Base-by-base conservation (phyloP, 495 filamentous ascomycete species). In the Letharia columbiana region DNA sequence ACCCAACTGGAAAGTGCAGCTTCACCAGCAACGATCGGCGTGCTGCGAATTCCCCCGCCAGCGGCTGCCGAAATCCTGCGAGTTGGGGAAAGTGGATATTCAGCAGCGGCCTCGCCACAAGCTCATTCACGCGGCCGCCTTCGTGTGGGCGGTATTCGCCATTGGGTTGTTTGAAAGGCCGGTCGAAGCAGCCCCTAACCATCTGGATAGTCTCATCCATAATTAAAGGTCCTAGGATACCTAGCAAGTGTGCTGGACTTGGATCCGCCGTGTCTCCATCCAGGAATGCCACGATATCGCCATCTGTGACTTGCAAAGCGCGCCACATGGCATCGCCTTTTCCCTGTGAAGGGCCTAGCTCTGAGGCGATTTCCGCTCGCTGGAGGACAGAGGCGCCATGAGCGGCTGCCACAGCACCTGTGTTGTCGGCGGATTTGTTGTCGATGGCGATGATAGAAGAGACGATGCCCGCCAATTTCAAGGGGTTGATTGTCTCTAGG, bases 311-410 rank as follows among this genome's bases (percentile, higher is more conserved):
- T n/a, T 61, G 39, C 17, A 61, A 45, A 33, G 59, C 59, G 39
- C 59, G 59, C 59, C 59, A 61, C 42, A 61, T 42, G 5, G 59
- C 59, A 45, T 61, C 59, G 39, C 59, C 59, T 61, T 61, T 61
- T 28, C 59, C 59, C 39, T 44, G 59, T 1, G 59, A 61, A 42
- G 59, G 59, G 17, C 59, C 59, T 28, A 61, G 28, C 39, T 61
- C 59, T 1, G 59, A 45, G 42, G 59, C 59, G 10, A 61, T 61
- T 8, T 61, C 59, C n/a, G 39, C 42, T 42, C 59, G 59, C 59
- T 61, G 59, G 59, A 61, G n/a, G 20, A 61, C 59, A 44, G 59
- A 42, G 20, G 59, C 59, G 28, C 59, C 59, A 61, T 61, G 42
- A 41, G 40, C 42, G n/a, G 59, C 59, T 61, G 59, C 59, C 11